Evolutionary conservation across 2,329 filamentous ascomycete species (phyloP), one percentile per base, ranked within the genome.

Genomic region (Diplodia mutila): DNA sequence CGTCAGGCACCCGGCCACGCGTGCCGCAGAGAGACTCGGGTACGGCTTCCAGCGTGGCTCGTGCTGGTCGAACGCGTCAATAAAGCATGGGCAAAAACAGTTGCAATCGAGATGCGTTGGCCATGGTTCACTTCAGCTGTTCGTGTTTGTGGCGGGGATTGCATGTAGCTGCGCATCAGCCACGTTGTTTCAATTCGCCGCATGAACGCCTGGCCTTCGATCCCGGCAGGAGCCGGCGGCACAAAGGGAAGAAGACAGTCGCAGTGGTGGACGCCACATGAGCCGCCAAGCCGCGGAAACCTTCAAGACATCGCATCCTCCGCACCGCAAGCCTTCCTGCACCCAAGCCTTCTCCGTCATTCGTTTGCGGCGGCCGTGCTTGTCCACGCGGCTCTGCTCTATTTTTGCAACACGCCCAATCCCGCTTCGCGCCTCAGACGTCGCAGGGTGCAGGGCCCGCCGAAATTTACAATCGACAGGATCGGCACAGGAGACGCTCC

Each of bases 51-150:
- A 61, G 32, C 48, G 11, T 39, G 57, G 42, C 46, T 25, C 27
- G 42, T 37, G 59, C 46, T 63, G 59, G 34, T 63, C 59, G 32
- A 46, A 51, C 59, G 42, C 42, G 46, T 63, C 59, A 63, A 63
- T 63, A 63, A 51, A 63, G 59, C 59, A 63, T 48, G 14, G 7
- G 4, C 34, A 27, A 61, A 61, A 34, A 61, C 23, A 61, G 21
- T 6, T 9, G 55, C 37, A 14, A 46, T 48, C 37, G 39, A 6
- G 21, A 16, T n/a, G 25, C 14, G 23, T 11, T 27, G 37, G 34
- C 39, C 39, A n/a, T 42, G 39, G 37, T 42, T 18, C 16, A 18
- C 1, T 42, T 42, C 39, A 42, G 39, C 16, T 42, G 39, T 18
- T 16, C 39, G 4, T 39, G 32, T 32, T 54, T 46, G 18, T 46